These are phyloP conservation scores for Saccharomycopsis oosterbeekiorum DNA, from an alignment of 805 yeast species.

Conservation along the genomic window DNA sequence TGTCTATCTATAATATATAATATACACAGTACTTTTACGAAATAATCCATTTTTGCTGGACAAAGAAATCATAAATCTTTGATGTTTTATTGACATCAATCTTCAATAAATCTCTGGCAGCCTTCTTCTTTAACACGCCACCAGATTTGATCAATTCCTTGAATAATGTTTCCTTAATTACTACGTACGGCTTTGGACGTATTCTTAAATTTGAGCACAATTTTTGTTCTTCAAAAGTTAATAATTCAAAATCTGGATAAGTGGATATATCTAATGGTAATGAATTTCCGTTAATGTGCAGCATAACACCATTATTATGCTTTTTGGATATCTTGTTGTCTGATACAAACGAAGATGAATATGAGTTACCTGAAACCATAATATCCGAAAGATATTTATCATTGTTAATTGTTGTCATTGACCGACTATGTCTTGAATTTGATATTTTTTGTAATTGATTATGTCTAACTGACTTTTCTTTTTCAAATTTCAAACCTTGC, in stretches of 20 bases:
- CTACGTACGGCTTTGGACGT: slow-evolving; percentile 87
- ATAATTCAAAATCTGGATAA: slow-evolving; percentile 71
- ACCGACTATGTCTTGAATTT: slow-evolving; percentile 24
- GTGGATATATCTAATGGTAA: slow-evolving; percentile 61
- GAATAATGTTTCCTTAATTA: slow-evolving; percentile 82
- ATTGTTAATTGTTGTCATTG: slow-evolving; percentile 12
- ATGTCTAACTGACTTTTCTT: slow-evolving; percentile 66
- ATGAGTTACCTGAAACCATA: background rate
- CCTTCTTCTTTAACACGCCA: slow-evolving; percentile 72
- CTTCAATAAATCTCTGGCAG: slow-evolving; percentile 74
- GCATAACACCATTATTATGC: slow-evolving; percentile 31
- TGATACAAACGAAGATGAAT: background rate
- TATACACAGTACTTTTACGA: background rate
- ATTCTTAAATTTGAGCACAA: slow-evolving; percentile 78
- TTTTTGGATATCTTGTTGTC: slow-evolving; percentile 9
- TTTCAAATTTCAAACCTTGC: slow-evolving; percentile 76
- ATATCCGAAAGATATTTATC: background rate
- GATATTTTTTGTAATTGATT: slow-evolving; percentile 50
- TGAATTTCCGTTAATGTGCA: slow-evolving; percentile 6
- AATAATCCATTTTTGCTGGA: slow-evolving; percentile 78
- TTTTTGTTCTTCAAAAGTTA: slow-evolving; percentile 81
- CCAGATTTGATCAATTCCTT: slow-evolving; percentile 80
- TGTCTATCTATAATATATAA: background rate
- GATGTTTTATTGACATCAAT: slow-evolving; percentile 83
- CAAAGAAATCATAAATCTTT: slow-evolving; percentile 85